These are phyloP conservation scores for Lupinus albus DNA, from an alignment of 306 rosid species.

Conservation along the genomic window DNA sequence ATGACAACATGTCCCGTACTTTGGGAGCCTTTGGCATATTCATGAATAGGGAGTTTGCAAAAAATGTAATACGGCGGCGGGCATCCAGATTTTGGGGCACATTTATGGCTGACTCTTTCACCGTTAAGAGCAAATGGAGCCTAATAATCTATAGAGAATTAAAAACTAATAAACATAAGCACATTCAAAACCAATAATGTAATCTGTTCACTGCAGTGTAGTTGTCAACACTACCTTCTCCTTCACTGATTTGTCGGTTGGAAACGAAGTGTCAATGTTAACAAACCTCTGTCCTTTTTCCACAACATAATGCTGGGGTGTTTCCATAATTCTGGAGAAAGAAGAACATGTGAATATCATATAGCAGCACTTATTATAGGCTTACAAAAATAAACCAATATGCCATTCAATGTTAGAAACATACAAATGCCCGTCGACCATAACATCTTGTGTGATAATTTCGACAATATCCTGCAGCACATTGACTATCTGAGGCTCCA, in stretches of 20 bases:
- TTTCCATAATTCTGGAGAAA: constrained; percentile 57
- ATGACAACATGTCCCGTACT: constrained; percentile 89
- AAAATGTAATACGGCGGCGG: constrained; percentile 97
- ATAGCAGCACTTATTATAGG: constrained; percentile 34
- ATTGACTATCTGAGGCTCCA: constrained; percentile 67
- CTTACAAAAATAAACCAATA: constrained; percentile 6
- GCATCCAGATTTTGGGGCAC: constrained; percentile 97
- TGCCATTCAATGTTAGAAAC: constrained; percentile 43
- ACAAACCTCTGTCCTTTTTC: constrained; percentile 70
- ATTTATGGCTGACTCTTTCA: constrained; percentile 95
- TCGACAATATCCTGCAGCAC: constrained; percentile 94
- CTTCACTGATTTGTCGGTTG: constrained; percentile 49
- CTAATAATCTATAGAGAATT: constrained; percentile 65
- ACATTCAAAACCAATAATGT: constrained; percentile 28
- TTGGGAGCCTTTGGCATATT: constrained; percentile 90
- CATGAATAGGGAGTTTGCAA: constrained; percentile 96
- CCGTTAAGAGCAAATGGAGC: constrained; percentile 89
- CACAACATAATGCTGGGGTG: constrained; percentile 33
- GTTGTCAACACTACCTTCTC: constrained; percentile 67
- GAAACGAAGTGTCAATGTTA: constrained; percentile 47
- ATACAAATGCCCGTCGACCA: constrained; percentile 69
- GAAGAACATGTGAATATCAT: constrained; percentile 35
- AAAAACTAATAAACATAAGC: constrained; percentile 43
- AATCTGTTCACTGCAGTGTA: not conserved
- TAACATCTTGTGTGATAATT: constrained; percentile 84